A percentile compares a stretch with the other conserved stretches of the same genome.
Conservation (phyloP, 2,329 filamentous ascomycete genomes). For the Ciborinia camelliae region DNA sequence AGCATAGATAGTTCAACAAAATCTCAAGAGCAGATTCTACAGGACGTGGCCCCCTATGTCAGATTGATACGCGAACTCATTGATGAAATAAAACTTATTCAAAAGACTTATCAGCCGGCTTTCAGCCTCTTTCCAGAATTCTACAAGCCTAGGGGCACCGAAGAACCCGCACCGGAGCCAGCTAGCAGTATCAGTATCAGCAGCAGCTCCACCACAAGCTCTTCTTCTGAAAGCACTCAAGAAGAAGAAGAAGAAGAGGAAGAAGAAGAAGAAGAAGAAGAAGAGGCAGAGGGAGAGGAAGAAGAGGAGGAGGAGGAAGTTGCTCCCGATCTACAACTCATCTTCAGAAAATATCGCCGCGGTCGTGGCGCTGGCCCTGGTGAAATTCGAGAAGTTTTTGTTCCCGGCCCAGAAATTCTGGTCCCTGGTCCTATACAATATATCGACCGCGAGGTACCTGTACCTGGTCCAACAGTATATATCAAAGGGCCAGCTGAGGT, state of each 20-base stretch:
- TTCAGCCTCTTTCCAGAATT: background rate
- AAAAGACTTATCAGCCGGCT: no score
- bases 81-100: no score
- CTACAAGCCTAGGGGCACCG: background rate
- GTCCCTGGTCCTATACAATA: constrained; percentile 2
- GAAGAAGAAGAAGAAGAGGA: background rate
- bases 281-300: background rate
- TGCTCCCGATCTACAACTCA: background rate
- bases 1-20: no score
- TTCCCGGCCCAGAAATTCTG: background rate
- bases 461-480: background rate
- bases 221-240: background rate
- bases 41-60: no score
- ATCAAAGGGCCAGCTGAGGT: background rate
- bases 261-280: background rate
- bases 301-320: background rate
- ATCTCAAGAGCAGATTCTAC: no score
- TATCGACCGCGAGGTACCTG: background rate
- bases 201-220: background rate
- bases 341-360: background rate
- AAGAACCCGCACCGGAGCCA: background rate
- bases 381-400: background rate
- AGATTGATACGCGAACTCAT: no score
- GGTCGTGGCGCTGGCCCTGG: background rate
- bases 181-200: background rate